Conservation (phyloP, 495 filamentous ascomycete species). For the Cladorrhinum samala region DNA sequence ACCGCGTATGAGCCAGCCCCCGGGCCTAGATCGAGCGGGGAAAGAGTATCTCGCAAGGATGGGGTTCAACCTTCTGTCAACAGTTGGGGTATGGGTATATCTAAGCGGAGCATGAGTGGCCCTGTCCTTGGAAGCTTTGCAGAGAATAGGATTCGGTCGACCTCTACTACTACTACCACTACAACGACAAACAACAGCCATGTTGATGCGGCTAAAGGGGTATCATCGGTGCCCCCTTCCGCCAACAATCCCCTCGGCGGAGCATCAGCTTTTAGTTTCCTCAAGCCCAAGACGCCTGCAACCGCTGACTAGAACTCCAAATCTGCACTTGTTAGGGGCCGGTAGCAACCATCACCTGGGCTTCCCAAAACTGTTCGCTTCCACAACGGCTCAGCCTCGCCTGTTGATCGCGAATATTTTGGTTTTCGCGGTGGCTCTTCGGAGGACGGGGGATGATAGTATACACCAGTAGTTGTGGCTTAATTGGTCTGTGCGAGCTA, state of each 20-base stretch:
- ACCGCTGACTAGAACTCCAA: slow-evolving; percentile 25
- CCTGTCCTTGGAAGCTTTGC: slow-evolving; percentile 8
- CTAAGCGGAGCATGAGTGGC: slow-evolving; percentile 31
- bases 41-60: slow-evolving; percentile 32
- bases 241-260: slow-evolving; percentile 77
- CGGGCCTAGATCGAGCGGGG: slow-evolving; percentile 28
- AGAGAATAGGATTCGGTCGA: background rate
- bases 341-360: too few species aligned
- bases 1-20: slow-evolving; percentile 40
- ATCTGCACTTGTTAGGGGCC: too few species aligned
- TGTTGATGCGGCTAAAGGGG: slow-evolving; percentile 24
- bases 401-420: too few species aligned
- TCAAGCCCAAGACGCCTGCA: slow-evolving; percentile 43
- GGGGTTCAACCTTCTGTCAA: slow-evolving; percentile 24
- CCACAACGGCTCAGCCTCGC: too few species aligned
- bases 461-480: too few species aligned
- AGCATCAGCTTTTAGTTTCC: slow-evolving; percentile 95
- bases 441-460: too few species aligned
- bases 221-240: slow-evolving; percentile 33
- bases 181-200: background rate
- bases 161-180: background rate
- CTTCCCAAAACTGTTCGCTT: too few species aligned
- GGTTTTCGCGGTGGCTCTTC: too few species aligned
- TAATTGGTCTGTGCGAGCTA: too few species aligned
- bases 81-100: slow-evolving; percentile 34